Evolutionary conservation across 1,139 yeast species (phyloP).

Genomic region (Lodderomyces theae): DNA sequence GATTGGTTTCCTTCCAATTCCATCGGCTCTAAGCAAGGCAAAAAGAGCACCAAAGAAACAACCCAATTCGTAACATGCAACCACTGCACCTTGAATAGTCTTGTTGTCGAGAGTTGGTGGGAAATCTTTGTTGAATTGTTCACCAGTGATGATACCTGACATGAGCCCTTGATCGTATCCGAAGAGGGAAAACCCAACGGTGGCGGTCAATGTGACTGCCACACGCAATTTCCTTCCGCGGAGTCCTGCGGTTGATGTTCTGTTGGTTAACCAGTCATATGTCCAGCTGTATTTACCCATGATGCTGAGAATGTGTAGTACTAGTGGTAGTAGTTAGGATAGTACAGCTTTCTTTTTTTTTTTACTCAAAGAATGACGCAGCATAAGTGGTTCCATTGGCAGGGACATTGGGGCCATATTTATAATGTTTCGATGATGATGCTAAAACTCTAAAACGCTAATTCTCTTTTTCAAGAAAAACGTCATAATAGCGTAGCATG

Average conservation of each 20-base stretch:
- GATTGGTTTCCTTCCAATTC: slow-evolving; percentile 63
- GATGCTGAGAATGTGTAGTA: not conserved
- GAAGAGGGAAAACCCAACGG: slow-evolving; percentile 64
- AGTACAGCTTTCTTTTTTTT: too few relatives aligned
- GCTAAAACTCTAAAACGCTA: too few relatives aligned
- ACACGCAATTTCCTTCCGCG: slow-evolving; percentile 42
- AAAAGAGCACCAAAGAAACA: slow-evolving; percentile 73
- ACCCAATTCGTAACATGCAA: slow-evolving; percentile 72
- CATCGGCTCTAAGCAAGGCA: slow-evolving; percentile 63
- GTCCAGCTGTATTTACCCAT: slow-evolving; percentile 1
- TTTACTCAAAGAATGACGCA: too few relatives aligned
- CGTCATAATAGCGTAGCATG: too few relatives aligned
- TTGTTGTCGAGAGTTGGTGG: slow-evolving; percentile 45
- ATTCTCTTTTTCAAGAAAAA: too few relatives aligned
- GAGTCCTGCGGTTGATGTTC: slow-evolving; percentile 48
- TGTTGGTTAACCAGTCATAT: slow-evolving; percentile 17
- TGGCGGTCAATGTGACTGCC: slow-evolving; percentile 56
- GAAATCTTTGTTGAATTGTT: slow-evolving; percentile 55
- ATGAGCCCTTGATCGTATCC: slow-evolving; percentile 83
- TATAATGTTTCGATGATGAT: too few relatives aligned
- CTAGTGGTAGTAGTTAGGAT: not conserved
- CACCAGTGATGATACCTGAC: slow-evolving; percentile 68
- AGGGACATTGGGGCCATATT: too few relatives aligned
- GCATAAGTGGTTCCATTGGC: too few relatives aligned
- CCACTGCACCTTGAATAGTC: slow-evolving; percentile 64